These are phyloP conservation scores for Apiospora phragmitis DNA, from an alignment of 2,329 filamentous ascomycete species.

Conservation along the genomic window DNA sequence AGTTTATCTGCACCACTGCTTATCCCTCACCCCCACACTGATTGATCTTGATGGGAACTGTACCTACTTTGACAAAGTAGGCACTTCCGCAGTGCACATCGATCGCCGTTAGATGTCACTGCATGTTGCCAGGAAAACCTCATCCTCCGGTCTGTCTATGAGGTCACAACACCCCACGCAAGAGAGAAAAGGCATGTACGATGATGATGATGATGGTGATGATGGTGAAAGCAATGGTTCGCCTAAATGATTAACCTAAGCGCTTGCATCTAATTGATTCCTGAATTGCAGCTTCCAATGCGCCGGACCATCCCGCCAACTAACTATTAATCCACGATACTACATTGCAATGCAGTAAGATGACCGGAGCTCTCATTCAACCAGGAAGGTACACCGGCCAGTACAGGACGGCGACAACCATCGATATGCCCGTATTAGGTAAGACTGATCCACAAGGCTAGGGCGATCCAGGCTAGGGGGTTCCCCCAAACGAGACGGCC, in stretches of 20 bases:
- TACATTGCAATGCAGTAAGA: neutral
- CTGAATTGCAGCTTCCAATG: neutral
- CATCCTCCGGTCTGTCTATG: neutral
- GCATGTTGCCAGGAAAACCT: neutral
- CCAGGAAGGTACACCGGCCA: neutral
- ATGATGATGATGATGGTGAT: neutral
- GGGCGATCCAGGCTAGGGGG: conserved; percentile 9
- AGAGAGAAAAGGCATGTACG: neutral
- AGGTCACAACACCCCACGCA: neutral
- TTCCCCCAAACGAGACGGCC: conserved; percentile 3
- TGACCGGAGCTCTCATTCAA: neutral
- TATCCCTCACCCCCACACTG: neutral
- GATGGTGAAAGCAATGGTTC: neutral
- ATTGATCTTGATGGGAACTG: neutral
- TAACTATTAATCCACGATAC: neutral
- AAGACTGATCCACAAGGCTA: conserved; percentile 11
- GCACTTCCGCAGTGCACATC: neutral
- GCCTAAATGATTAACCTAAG: neutral
- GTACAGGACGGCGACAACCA: neutral
- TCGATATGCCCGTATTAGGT: neutral
- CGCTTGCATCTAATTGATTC: neutral
- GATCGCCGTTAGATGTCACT: neutral
- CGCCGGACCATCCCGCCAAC: conserved; percentile 1
- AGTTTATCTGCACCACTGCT: neutral
- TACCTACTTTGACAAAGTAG: neutral